phyloP scores from a whole-genome alignment of 192 early-diverging fungal genomes.

The Pilaira anomala region DNA sequence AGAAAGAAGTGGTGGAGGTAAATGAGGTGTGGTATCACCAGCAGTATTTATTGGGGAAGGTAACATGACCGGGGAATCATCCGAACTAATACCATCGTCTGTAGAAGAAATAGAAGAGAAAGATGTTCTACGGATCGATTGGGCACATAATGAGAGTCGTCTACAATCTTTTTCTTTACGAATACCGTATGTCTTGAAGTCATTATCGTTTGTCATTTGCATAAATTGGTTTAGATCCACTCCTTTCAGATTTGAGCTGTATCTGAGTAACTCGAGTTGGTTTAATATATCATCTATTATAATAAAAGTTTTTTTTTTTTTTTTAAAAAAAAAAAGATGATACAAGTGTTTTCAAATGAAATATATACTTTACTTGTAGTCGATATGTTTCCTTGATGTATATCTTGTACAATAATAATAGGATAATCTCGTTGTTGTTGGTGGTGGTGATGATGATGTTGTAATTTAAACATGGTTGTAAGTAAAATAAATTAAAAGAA shows the following conservation, averaged over 20 bases:
- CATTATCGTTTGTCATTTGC: constrained; percentile 10
- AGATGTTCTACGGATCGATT: constrained; percentile 7
- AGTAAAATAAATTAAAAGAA: not conserved
- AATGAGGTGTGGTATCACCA: no score
- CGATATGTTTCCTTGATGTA: not conserved
- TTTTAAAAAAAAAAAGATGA: no score
- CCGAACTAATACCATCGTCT: no score
- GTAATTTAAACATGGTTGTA: no score
- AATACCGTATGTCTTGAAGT: constrained; percentile 4
- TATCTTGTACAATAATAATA: constrained; percentile 12
- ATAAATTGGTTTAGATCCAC: constrained; percentile 6
- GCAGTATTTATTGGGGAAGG: not conserved
- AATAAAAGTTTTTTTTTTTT: not conserved
- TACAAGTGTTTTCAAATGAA: no score
- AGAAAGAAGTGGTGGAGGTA: not conserved
- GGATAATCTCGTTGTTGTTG: no score
- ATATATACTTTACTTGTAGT: not conserved
- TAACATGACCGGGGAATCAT: no score
- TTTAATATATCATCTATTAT: constrained; percentile 3
- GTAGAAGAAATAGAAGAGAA: constrained; percentile 5
- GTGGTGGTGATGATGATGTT: no score
- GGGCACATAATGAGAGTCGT: not conserved
- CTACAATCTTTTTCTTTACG: not conserved
- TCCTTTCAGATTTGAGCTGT: constrained; percentile 6
- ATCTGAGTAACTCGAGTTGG: not conserved